Evolutionary conservation across 2,329 filamentous ascomycete genomes (phyloP), one percentile per base, ranked within the genome.

Genomic region (Colletotrichum gigasporum): DNA sequence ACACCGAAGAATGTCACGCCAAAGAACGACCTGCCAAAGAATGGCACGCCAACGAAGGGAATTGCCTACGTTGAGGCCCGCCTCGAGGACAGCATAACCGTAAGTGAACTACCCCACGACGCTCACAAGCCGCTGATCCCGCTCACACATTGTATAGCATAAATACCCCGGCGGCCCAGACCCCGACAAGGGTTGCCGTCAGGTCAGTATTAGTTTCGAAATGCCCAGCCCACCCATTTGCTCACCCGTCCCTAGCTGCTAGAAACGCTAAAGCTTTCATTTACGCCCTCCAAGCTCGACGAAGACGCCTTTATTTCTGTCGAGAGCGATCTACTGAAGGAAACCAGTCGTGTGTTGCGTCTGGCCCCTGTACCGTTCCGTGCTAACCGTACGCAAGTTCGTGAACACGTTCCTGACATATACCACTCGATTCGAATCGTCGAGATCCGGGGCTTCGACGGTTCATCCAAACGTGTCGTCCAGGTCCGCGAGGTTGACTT

Each of bases 61-160:
- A 65, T 61, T 22, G 62, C 57, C n/a, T 62, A 61, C 20, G 56
- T 65, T 4, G 62, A 65, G 30, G 62, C 62, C 12, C 48, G 62
- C 10, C 50, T 65, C 18, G 39, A 65, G 14, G 48, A 55, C n/a
- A 50, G 18, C 28, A 44, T 42, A 18, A 39, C 28, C 10, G 62
- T 62, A 30, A 9, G 34, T 35, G 5, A 22, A 16, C 44, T 39
- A 16, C 28, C 28, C 14, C 20, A 16, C 48, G 28, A 44, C 18
- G 22, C 48, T 45, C 10, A 20, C 20, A 8, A 24, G 28, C 20
- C n/a, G 42, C n/a, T 32, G 26, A 6, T 37, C 10, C 20, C 24
- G 48, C 50, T 65, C 9, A 65, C 35, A 37, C 22, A 34, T 14
- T 11, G 30, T 6, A 41, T 7, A 65, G 62, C 50, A 26, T 16